Evolutionary conservation across 2,329 filamentous ascomycete genomes (phyloP), one percentile per base, ranked within the genome.

Genomic region (Monosporascus sp.): DNA sequence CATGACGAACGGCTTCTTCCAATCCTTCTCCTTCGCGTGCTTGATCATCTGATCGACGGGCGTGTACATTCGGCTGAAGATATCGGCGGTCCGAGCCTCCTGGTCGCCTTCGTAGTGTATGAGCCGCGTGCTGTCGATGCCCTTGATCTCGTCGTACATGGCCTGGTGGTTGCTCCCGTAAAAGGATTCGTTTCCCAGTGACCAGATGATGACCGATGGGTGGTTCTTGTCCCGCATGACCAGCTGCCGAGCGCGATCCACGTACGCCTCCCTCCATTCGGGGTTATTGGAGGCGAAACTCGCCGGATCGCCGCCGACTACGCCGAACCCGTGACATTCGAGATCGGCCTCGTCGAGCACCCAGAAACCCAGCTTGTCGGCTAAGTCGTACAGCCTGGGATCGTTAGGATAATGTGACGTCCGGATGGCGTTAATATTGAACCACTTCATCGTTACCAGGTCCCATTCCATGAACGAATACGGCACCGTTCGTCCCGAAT

Each of bases 371-470:
- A 87, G 70, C 57, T 85, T 78, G 51, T 87, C 82, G 0, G 81
- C 78, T 0, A 87, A 70, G 35, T 85, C 81, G 55, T 85, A 86
- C 0, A 88, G 64, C 8, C 76, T 70, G 1, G 78, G 74, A 53
- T 87, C 81, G 31, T 82, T 85, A 9, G 82, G 79, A 48, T 90
- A 83, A 63, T 90, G 87, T 0, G 78, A 85, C 0, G 82, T 86
- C 1, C 87, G 80, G 9, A 90, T 77, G 2, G 85, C 82, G 56
- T 90, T 90, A 64, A 90, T 79, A 58, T 88, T 87, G 68, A 86
- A 78, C 1, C 70, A 71, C 65, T 88, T 89, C 85, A 89, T 89
- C 4, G 78, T 70, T 2, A 85, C 56, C 3, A 89, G 72, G 56
- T 89, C 86, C 1, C 74, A 69, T 51, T 78, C 74, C 60, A 89